Conservation (phyloP, 345 rosid genomes). For the Brassica cretica region DNA sequence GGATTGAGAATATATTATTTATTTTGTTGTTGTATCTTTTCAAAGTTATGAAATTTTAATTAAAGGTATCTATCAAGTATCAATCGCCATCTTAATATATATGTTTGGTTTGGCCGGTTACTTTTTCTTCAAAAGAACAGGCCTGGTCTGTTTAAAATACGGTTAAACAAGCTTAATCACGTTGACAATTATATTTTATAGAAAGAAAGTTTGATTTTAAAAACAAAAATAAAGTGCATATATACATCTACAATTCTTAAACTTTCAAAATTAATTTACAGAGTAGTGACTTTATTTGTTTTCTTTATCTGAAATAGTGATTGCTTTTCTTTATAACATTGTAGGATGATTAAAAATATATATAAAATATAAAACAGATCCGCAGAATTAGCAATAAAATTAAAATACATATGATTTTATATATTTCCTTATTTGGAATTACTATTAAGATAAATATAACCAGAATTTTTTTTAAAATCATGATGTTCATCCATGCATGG, state of each 20-base stretch:
- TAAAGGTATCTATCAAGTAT: constrained; percentile 16
- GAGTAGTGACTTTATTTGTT: background rate
- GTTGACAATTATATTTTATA: constrained; percentile 4
- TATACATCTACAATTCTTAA: background rate
- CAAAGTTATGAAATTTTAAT: background rate
- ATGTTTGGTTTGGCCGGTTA: constrained; percentile 19
- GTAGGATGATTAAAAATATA: background rate
- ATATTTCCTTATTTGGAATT: background rate
- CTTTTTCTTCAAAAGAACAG: background rate
- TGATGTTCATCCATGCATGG: background rate
- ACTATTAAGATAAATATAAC: background rate
- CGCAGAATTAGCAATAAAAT: background rate
- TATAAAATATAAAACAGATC: background rate
- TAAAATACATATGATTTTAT: background rate
- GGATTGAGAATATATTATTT: constrained; percentile 1
- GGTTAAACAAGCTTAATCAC: constrained; percentile 14
- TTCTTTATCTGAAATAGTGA: background rate
- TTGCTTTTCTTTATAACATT: background rate
- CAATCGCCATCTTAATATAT: constrained; percentile 10
- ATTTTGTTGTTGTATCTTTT: background rate
- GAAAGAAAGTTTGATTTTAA: background rate
- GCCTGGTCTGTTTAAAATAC: constrained; percentile 5
- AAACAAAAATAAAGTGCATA: background rate
- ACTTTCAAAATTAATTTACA: background rate
- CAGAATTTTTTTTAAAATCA: background rate